Percentiles rank a stretch among this genome's conserved stretches.
Evolutionary conservation across 2,329 filamentous ascomycete species (phyloP).

Genomic region (Sporothrix schenckii): DNA sequence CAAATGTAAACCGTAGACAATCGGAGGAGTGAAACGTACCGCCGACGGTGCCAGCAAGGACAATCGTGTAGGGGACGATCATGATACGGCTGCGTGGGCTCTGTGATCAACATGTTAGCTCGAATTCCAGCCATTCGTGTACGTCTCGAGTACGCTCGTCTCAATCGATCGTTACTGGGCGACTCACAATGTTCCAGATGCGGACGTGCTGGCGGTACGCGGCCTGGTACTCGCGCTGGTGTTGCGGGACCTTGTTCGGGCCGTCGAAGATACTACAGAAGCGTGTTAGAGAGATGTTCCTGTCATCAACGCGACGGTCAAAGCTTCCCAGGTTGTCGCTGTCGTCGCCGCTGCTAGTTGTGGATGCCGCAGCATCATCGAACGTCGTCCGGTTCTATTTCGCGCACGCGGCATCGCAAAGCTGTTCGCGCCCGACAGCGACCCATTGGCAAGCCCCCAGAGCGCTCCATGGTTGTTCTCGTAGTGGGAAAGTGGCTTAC

Average conservation of each 20-base stretch:
- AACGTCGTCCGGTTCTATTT: conserved; percentile 24
- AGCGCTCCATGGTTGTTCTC: not conserved
- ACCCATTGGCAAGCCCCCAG: not conserved
- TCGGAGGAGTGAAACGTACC: conserved; percentile 46
- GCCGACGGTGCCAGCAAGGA: conserved; percentile 64
- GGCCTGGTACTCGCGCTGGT: conserved; percentile 75
- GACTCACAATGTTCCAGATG: conserved; percentile 78
- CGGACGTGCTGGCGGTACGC: conserved; percentile 70
- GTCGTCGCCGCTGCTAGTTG: not conserved
- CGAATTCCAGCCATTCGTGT: conserved; percentile 2
- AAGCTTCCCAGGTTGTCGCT: not conserved
- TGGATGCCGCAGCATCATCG: not conserved
- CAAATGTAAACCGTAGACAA: conserved; percentile 3
- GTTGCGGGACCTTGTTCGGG: conserved; percentile 73
- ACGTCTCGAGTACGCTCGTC: not conserved
- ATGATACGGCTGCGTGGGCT: conserved; percentile 65
- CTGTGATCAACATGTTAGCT: conserved; percentile 48
- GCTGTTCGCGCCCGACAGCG: not conserved
- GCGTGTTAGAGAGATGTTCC: conserved; percentile 1
- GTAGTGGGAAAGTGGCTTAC: conserved; percentile 28
- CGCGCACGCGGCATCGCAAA: conserved; percentile 21
- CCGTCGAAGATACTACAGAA: conserved; percentile 63
- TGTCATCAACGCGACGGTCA: not conserved
- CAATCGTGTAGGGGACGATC: conserved; percentile 68
- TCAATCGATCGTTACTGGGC: too few relatives aligned